These are phyloP conservation scores for Cystobasidium slooffiae DNA, from an alignment of 1,284 basidiomycete genomes.

Conservation along the genomic window DNA sequence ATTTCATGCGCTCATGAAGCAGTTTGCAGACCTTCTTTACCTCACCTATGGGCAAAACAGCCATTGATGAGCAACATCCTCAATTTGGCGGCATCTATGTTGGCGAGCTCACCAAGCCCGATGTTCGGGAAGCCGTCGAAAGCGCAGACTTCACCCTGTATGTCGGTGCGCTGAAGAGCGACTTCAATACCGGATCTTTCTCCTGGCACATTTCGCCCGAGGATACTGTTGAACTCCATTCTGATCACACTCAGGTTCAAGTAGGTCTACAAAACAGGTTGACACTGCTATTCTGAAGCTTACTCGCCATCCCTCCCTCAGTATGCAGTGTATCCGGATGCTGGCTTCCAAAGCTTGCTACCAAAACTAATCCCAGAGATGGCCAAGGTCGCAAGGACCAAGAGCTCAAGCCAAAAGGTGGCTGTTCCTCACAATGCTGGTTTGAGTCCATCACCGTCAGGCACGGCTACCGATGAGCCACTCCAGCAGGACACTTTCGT, in stretches of 20 bases:
- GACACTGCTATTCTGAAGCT: constrained; percentile 59
- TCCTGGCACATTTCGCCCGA: constrained; percentile 43
- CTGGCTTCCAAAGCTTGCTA: constrained; percentile 60
- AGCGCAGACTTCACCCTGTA: constrained; percentile 80
- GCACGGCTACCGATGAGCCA: constrained; percentile 3
- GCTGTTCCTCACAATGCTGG: constrained; percentile 29
- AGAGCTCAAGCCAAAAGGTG: constrained; percentile 33
- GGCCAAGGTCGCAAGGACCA: constrained; percentile 25
- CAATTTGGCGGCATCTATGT: constrained; percentile 87
- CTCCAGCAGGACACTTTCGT: constrained; percentile 42
- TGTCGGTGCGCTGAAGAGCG: constrained; percentile 69
- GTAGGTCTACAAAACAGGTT: constrained; percentile 46
- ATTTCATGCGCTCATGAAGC: background rate
- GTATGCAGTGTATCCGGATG: constrained; percentile 60
- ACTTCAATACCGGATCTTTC: constrained; percentile 84
- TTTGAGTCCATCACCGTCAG: constrained; percentile 11
- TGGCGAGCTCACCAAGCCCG: constrained; percentile 73
- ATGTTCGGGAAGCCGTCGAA: constrained; percentile 77
- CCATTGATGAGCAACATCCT: constrained; percentile 75
- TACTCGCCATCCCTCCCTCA: constrained; percentile 57
- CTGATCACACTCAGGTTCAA: constrained; percentile 70
- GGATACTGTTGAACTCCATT: constrained; percentile 72
- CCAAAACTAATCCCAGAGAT: constrained; percentile 55
- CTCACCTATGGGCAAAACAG: constrained; percentile 87
- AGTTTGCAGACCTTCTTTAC: constrained; percentile 51